Conservation (phyloP, 1,139 yeast species). For the Candida labiduridarum region DNA sequence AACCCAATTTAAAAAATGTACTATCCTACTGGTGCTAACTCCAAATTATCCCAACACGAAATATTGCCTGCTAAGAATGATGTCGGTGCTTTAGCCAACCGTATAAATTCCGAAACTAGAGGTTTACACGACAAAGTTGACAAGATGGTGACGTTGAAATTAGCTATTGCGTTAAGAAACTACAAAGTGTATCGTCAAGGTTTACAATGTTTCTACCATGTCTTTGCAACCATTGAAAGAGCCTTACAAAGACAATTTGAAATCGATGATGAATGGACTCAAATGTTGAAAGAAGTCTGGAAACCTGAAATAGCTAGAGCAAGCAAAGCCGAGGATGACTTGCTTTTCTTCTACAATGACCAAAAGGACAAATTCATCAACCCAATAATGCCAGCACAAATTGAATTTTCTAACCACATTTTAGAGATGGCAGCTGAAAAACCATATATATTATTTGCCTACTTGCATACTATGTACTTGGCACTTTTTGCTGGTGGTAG, state of each 20-base stretch:
- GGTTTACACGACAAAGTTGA: conserved; percentile 68
- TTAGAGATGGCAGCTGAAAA: conserved; percentile 53
- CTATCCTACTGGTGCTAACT: conserved; percentile 29
- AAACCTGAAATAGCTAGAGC: conserved; percentile 71
- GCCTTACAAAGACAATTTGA: conserved; percentile 51
- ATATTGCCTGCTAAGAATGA: conserved; percentile 73
- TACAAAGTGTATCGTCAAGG: conserved; percentile 80
- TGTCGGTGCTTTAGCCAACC: conserved; percentile 78
- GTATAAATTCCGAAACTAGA: conserved; percentile 72
- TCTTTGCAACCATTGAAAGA: conserved; percentile 69
- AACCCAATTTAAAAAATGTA: conserved; percentile 11
- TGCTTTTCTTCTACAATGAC: conserved; percentile 65
- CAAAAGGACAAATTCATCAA: conserved; percentile 53
- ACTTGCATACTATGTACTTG: conserved; percentile 82
- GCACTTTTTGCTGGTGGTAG: conserved; percentile 89
- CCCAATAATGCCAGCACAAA: conserved; percentile 65
- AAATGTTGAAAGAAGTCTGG: conserved; percentile 58
- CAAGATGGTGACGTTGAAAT: conserved; percentile 66
- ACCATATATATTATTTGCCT: conserved; percentile 78
- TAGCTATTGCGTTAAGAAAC: conserved; percentile 77
- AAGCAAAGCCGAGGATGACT: conserved; percentile 59
- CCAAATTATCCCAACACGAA: conserved; percentile 55
- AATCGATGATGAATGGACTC: conserved; percentile 44
- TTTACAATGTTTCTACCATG: conserved; percentile 74
- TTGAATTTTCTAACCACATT: conserved; percentile 64